Evolutionary conservation across 148 eudicot genomes (phyloP).

Genomic region (Fagopyrum esculentum): DNA sequence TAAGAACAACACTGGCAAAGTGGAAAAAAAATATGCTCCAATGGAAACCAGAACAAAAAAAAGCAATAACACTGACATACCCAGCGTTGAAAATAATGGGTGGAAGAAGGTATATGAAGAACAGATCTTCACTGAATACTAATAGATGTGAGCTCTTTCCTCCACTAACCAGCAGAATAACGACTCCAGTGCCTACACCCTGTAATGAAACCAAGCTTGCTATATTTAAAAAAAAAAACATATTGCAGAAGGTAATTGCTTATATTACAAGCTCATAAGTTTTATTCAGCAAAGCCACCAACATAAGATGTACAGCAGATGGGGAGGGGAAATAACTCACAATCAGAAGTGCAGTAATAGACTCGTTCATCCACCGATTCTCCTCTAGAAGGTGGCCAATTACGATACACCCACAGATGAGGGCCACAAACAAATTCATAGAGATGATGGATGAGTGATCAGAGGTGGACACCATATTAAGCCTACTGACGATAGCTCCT

Average conservation of each 20-base stretch:
- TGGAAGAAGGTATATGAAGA: slow-evolving; percentile 23
- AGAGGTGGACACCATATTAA: slow-evolving; percentile 9
- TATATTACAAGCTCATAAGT: background rate
- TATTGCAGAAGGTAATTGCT: background rate
- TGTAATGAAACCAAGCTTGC: slow-evolving; percentile 3
- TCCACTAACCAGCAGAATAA: slow-evolving; percentile 17
- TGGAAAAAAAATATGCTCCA: background rate
- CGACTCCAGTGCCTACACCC: slow-evolving; percentile 19
- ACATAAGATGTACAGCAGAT: background rate
- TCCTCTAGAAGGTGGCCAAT: slow-evolving; percentile 40
- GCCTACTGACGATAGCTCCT: background rate
- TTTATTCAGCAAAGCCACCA: background rate
- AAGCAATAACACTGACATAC: slow-evolving; percentile 12
- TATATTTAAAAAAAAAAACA: background rate
- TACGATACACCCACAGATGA: slow-evolving; percentile 34
- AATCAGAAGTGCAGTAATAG: slow-evolving; percentile 41
- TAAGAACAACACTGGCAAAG: background rate
- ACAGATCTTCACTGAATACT: slow-evolving; percentile 22
- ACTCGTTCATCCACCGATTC: slow-evolving; percentile 40
- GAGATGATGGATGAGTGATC: slow-evolving; percentile 13
- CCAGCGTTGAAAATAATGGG: slow-evolving; percentile 22
- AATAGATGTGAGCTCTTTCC: slow-evolving; percentile 19
- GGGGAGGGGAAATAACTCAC: slow-evolving; percentile 13
- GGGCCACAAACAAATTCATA: slow-evolving; percentile 22
- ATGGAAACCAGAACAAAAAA: background rate